A percentile compares a stretch with the other conserved stretches of the same genome.
Conservation (phyloP, 106 monocot genomes). For the Apostasia shenzhenica region DNA sequence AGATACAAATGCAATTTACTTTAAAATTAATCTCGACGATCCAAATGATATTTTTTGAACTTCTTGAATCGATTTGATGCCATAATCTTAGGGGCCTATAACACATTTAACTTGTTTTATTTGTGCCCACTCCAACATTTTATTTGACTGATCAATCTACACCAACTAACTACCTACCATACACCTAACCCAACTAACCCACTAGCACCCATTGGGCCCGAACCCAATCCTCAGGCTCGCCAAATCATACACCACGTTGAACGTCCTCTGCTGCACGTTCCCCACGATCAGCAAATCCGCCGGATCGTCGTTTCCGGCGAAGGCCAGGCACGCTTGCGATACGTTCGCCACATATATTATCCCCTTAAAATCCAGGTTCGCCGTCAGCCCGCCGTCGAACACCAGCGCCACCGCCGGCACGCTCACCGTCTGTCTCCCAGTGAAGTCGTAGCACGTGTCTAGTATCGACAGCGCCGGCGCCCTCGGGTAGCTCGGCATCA, state of each 20-base stretch:
- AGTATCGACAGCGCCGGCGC: conserved; percentile 52
- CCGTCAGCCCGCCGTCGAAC: conserved; percentile 33
- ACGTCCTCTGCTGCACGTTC: conserved; percentile 34
- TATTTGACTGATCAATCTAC: no score
- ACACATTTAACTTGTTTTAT: no score
- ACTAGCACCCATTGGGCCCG: conserved; percentile 14
- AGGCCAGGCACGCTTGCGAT: conserved; percentile 48
- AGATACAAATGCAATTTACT: no score
- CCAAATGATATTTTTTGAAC: no score
- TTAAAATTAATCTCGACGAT: no score
- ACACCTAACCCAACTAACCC: not conserved
- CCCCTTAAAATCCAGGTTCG: conserved; percentile 30
- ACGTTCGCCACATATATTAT: conserved; percentile 21
- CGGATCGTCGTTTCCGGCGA: conserved; percentile 28
- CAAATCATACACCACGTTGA: conserved; percentile 25
- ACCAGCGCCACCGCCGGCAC: conserved; percentile 32
- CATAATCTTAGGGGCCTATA: no score
- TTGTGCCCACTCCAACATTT: no score
- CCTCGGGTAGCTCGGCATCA: conserved; percentile 26
- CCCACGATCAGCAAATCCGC: conserved; percentile 26
- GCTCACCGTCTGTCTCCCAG: conserved; percentile 8
- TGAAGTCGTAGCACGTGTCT: conserved; percentile 70
- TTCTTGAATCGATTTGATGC: no score
- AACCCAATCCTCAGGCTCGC: conserved; percentile 25
- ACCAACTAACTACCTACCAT: no score